Evolutionary conservation across 1,139 yeast species (phyloP), one percentile per base, ranked within the genome.

Genomic region (Debaryomyces sp.): DNA sequence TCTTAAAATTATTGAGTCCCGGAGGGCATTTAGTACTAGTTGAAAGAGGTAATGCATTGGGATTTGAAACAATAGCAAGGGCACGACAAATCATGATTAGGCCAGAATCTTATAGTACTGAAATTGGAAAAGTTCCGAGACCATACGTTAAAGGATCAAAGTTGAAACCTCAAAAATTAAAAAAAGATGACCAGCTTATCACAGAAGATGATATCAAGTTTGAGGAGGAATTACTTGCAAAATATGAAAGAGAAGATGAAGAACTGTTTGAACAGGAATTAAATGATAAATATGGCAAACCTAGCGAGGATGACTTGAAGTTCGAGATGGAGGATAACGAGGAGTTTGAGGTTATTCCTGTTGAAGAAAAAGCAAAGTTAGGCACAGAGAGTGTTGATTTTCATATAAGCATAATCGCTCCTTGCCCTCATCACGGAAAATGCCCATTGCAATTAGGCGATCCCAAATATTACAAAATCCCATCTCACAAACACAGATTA

Each of bases 11-110:
- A 26, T 68, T 91, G 41, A 78, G 82, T 10, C 96, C 96, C 0
- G 82, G 82, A 12, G 99, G 98, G 0, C 85, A 85, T 50, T 67
- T 92, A 17, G 84, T 90, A 1, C 66, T 94, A 6, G 71, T 92
- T 2, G 98, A 94, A 68, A 77, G 97, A 55, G 99, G 99, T 2
- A 89, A 88, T 49, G 89, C 97, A 0, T 66, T 85, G 33, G 98
- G 98, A 0, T 90, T 90, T 62, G 98, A 94, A 66, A 78, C 85
- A 5, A 79, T 91, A 51, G 96, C 97, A 0, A 77, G 97, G 49
- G 97, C 98, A 1, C 78, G 99, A 59, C 97, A 94, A 65, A 67
- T 89, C 8, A 82, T 91, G 82, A 72, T 94, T 21, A 80, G 97
- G 54, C 97, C 97, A 0, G 96, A 89, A 59, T 79, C 82, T 5